Base-by-base conservation (phyloP, 306 rosid species). In the Sechiopsis laciniata region DNA sequence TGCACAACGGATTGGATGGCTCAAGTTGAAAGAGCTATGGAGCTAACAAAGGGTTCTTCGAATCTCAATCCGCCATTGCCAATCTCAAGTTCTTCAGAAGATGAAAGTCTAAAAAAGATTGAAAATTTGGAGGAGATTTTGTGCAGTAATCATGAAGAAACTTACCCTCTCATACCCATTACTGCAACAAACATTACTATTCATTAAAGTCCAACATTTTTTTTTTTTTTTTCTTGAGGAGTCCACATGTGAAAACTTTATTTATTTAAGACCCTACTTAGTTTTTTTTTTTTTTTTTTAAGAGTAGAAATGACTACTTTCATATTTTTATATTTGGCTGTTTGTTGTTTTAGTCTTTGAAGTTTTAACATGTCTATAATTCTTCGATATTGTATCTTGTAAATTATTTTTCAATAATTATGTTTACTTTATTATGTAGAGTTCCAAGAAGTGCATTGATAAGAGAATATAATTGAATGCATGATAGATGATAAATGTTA, bases 1-100 rank as follows among this genome's bases (percentile, higher is more conserved):
- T 77, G 73, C 71, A 85, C 76, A 21, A 95, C 99, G 0, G 97
- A 95, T 58, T 95, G 99, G 99, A 78, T 75, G 19, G 82, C 76
- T 11, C 85, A 88, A 21, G 90, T 81, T 0, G 77, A 83, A 8
- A 86, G 88, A 72, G 96, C 97, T 3, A 79, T 60, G 35, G 79
- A 84, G n/a, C 86, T 95, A 55, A 93, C 97, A n/a, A 37, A 8
- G 52, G 12, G 3, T 32, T 9, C 48, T 42, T 42, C 48, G 10
- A 42, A 42, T 8, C 8, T 1, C 48, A 42, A 42, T 42, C 48
- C 11, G 10, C 48, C 48, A 42, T 42, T 42, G 48, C 48, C 48
- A 8, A 42, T 42, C 12, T 42, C 48, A 2, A 42, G 10, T 42
- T 42, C 2, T 42, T 8, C 48, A 42, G 11, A 42, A 42, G 11